Evolutionary conservation across 345 rosid species (phyloP).

Genomic region (Draba incana): DNA sequence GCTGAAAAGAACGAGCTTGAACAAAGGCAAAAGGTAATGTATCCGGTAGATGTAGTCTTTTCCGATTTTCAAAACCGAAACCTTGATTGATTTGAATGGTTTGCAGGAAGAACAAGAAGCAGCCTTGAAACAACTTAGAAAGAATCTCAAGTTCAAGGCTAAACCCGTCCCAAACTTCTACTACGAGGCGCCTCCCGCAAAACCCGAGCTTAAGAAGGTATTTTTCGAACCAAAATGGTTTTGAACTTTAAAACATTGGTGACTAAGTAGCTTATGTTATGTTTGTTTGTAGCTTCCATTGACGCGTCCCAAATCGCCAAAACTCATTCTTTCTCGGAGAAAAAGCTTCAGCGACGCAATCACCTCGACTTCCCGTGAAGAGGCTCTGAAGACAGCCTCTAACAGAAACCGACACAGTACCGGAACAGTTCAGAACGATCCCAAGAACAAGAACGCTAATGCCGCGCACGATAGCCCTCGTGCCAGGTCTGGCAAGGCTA

Average conservation of each 20-base stretch:
- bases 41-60: slow-evolving; percentile 8
- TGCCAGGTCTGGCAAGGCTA: slow-evolving; percentile 46
- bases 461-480: slow-evolving; percentile 48
- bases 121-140: slow-evolving; percentile 86
- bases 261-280: slow-evolving; percentile 15
- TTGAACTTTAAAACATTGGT: no score
- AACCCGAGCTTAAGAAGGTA: slow-evolving; percentile 90
- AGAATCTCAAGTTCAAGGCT: slow-evolving; percentile 75
- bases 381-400: slow-evolving; percentile 23
- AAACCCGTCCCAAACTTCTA: slow-evolving; percentile 95
- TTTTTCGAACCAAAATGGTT: background rate
- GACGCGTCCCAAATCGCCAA: slow-evolving; percentile 80
- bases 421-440: slow-evolving; percentile 45
- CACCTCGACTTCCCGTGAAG: slow-evolving; percentile 42
- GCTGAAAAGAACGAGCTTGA: slow-evolving; percentile 75
- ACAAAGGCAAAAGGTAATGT: slow-evolving; percentile 70
- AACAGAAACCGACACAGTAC: slow-evolving; percentile 46
- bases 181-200: slow-evolving; percentile 86
- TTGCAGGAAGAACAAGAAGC: slow-evolving; percentile 96
- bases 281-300: slow-evolving; percentile 59
- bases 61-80: slow-evolving; percentile 1
- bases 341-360: slow-evolving; percentile 62
- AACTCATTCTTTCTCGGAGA: slow-evolving; percentile 56
- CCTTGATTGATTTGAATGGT: background rate
- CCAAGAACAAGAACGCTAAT: slow-evolving; percentile 32